Conservation (phyloP, 2,329 filamentous ascomycete species). For the Fusarium nisikadoi region DNA sequence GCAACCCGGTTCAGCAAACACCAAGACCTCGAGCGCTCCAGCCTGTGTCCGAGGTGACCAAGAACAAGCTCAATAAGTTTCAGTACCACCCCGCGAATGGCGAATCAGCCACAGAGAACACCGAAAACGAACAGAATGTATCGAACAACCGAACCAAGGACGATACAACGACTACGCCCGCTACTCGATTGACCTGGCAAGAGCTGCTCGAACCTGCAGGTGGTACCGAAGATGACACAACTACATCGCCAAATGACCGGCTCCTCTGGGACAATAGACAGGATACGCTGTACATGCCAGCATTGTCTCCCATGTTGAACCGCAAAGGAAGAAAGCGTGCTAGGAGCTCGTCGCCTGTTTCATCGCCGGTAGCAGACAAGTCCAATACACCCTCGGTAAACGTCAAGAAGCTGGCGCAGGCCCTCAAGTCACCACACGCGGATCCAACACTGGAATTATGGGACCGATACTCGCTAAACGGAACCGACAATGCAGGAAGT, state of each 20-base stretch:
- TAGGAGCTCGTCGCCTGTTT: conserved; percentile 77
- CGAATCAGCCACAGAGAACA: conserved; percentile 26
- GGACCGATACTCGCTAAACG: conserved; percentile 74
- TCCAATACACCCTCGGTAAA: conserved; percentile 62
- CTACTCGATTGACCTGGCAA: conserved; percentile 65
- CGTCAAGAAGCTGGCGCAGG: conserved; percentile 66
- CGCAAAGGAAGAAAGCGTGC: conserved; percentile 72
- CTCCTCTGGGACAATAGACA: conserved; percentile 69
- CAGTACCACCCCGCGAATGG: conserved; percentile 49
- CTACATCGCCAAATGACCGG: conserved; percentile 68
- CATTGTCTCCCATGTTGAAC: conserved; percentile 60
- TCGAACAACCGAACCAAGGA: conserved; percentile 26
- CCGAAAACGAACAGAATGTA: conserved; percentile 23
- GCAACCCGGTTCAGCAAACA: conserved; percentile 56
- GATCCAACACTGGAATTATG: conserved; percentile 81
- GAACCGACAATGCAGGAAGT: conserved; percentile 54
- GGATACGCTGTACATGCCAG: conserved; percentile 53
- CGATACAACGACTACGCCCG: conserved; percentile 56
- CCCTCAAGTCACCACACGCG: conserved; percentile 73
- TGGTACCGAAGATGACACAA: conserved; percentile 57
- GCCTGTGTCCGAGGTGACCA: conserved; percentile 67
- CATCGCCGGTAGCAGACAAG: conserved; percentile 69
- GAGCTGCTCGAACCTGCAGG: conserved; percentile 63
- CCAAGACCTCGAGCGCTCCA: conserved; percentile 53
- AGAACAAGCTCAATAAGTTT: conserved; percentile 70